These are phyloP conservation scores for Silene uniflora DNA, from an alignment of 148 eudicot species.

Conservation along the genomic window DNA sequence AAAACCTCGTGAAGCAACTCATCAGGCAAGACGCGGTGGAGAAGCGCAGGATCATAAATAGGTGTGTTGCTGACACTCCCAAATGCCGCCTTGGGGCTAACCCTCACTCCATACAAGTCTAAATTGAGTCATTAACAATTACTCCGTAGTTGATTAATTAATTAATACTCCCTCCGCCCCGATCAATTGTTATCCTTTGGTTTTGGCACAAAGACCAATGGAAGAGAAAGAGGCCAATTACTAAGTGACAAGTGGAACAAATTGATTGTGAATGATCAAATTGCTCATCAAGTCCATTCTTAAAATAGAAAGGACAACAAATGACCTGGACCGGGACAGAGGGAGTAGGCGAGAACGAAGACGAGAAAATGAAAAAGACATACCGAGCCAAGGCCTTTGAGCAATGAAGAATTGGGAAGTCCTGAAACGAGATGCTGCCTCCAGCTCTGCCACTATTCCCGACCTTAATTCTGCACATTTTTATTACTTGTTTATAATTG, in stretches of 20 bases:
- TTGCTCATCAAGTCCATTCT: too few species aligned
- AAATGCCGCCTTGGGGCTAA: slow-evolving; percentile 76
- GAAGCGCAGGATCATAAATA: slow-evolving; percentile 55
- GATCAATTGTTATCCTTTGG: too few species aligned
- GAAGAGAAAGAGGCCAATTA: too few species aligned
- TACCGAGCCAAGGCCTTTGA: slow-evolving; percentile 96
- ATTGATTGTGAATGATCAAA: too few species aligned
- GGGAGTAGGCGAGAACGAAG: too few species aligned
- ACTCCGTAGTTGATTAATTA: not conserved
- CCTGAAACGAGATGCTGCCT: slow-evolving; percentile 65
- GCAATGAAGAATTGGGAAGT: slow-evolving; percentile 61
- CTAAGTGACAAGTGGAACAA: too few species aligned
- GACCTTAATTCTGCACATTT: slow-evolving; percentile 38
- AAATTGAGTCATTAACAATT: not conserved
- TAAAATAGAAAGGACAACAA: too few species aligned
- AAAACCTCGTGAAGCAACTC: slow-evolving; percentile 90
- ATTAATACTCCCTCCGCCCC: too few species aligned
- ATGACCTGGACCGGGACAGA: too few species aligned
- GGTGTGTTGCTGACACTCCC: slow-evolving; percentile 59
- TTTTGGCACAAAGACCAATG: too few species aligned
- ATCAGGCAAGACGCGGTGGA: slow-evolving; percentile 79
- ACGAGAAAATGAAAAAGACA: too few species aligned
- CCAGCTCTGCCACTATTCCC: slow-evolving; percentile 61
- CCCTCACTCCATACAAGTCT: slow-evolving; percentile 88
- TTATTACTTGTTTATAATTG: too few species aligned